A percentile compares a stretch with the other conserved stretches of the same genome.
These are phyloP conservation scores for Polytolypa hystricis DNA, from an alignment of 2,329 filamentous ascomycete species.

Conservation along the genomic window DNA sequence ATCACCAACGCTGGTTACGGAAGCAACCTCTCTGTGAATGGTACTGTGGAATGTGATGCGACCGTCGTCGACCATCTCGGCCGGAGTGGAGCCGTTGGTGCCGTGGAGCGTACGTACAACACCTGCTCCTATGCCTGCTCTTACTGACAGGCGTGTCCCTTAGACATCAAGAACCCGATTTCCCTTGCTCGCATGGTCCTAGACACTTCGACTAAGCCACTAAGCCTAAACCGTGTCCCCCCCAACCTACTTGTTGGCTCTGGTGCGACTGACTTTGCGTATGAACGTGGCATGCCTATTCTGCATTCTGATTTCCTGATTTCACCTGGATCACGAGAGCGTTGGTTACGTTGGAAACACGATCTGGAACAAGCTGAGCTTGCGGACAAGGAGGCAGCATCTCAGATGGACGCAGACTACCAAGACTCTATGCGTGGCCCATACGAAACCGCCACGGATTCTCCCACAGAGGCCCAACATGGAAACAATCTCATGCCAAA, in stretches of 20 bases:
- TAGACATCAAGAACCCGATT: conserved; percentile 89
- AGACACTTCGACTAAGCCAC: conserved; percentile 59
- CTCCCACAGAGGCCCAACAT: background rate
- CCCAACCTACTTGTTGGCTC: conserved; percentile 82
- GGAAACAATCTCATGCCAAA: background rate
- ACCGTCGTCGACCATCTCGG: conserved; percentile 85
- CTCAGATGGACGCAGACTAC: conserved; percentile 9
- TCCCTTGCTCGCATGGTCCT: conserved; percentile 74
- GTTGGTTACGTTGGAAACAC: conserved; percentile 64
- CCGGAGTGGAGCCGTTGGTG: conserved; percentile 84
- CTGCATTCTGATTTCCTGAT: conserved; percentile 66
- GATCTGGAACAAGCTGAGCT: conserved; percentile 48
- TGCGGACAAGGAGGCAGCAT: conserved; percentile 17
- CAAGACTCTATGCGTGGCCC: conserved; percentile 1
- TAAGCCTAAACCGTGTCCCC: conserved; percentile 81
- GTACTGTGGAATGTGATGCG: conserved; percentile 87
- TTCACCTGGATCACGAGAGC: conserved; percentile 66
- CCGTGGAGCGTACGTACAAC: conserved; percentile 63
- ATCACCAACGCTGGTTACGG: conserved; percentile 96
- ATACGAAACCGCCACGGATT: background rate
- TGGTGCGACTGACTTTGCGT: conserved; percentile 78
- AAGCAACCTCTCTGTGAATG: conserved; percentile 85
- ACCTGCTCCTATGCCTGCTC: conserved; percentile 8
- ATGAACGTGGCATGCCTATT: conserved; percentile 61
- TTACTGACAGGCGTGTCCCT: conserved; percentile 10